A percentile compares a stretch with the other conserved stretches of the same genome.
Evolutionary conservation across 1,284 basidiomycete species (phyloP).

Genomic region (Malassezia dermatis): DNA sequence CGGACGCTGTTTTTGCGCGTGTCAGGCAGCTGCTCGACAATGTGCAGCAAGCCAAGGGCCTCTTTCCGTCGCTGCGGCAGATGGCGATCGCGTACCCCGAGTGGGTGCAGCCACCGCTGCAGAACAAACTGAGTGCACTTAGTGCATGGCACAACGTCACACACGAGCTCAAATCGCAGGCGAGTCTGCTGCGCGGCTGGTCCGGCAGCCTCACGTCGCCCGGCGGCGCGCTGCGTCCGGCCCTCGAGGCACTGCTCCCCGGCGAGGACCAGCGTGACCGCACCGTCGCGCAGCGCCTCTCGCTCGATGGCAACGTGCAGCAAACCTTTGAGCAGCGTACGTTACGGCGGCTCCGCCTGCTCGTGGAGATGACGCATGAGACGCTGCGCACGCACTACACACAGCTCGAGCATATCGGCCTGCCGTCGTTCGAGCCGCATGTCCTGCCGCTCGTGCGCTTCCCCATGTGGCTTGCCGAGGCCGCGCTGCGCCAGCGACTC

Average conservation of each 20-base stretch:
- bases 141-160: conserved; percentile 43
- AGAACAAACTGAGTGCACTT: conserved; percentile 36
- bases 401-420: conserved; percentile 68
- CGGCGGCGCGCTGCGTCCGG: conserved; percentile 4
- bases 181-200: conserved; percentile 39
- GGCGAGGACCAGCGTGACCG: conserved; percentile 21
- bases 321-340: conserved; percentile 88
- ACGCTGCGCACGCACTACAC: conserved; percentile 71
- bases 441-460: conserved; percentile 88
- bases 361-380: conserved; percentile 75
- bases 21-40: conserved; percentile 29
- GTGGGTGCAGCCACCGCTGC: conserved; percentile 31
- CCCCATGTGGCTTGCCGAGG: conserved; percentile 85
- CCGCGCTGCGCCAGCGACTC: conserved; percentile 74
- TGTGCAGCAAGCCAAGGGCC: conserved; percentile 38
- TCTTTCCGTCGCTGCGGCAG: conserved; percentile 39
- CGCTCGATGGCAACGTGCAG: conserved; percentile 91
- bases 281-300: conserved; percentile 75
- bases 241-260: background rate
- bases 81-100: conserved; percentile 32
- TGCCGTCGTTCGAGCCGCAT: conserved; percentile 84
- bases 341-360: conserved; percentile 71
- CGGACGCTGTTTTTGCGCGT: conserved; percentile 22
- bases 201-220: conserved; percentile 29
- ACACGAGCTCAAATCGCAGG: conserved; percentile 32